Evolutionary conservation across 768 basidiomycete genomes (phyloP), one percentile per base, ranked within the genome.

Genomic region (Leccinum sublutescens): DNA sequence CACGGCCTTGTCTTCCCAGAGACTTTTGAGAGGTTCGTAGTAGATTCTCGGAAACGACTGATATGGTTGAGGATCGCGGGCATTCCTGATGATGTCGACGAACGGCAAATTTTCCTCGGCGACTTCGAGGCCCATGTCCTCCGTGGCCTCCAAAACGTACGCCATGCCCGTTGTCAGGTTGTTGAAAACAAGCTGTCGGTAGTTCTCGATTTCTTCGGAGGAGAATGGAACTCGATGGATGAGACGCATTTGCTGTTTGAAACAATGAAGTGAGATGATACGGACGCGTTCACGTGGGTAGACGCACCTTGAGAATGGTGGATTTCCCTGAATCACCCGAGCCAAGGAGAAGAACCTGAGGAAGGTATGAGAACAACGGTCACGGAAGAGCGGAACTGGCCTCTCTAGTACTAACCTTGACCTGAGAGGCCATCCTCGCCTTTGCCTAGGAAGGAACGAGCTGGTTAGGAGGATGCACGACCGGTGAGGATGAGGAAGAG

Each of bases 261-360:
- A 48, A 50, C 38, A 27, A 17, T 5, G 8, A 25, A 14, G 49
- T 64, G 50, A 67, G 56, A 47, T n/a, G 23, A 33, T 11, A 45
- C 8, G 14, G 14, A 52, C 5, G 17, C 4, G 4, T 1, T 9
- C 9, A 38, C 23, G n/a, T n/a, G 47, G n/a, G 23, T 19, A 15
- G 29, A 59, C 52, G 34, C 71, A 88, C 89, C 80, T 94, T 95
- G 72, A 95, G 81, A 68, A 97, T 82, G 9, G 95, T 97, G 6
- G 90, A 92, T 75, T 97, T 98, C 23, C 95, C 95, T 33, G 89
- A 91, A 71, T 96, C 95, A 29, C 95, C 95, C 47, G 95, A 95
- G 47, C 95, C 95, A 40, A 98, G 80, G 25, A 98, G 80, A 52
- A 98, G 79, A 15, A 97, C 87, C 89, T 95, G 21, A 57, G 40